These are phyloP conservation scores for Cinnamomum micranthum DNA, from an alignment of 164 flowering plant species.

Conservation along the genomic window DNA sequence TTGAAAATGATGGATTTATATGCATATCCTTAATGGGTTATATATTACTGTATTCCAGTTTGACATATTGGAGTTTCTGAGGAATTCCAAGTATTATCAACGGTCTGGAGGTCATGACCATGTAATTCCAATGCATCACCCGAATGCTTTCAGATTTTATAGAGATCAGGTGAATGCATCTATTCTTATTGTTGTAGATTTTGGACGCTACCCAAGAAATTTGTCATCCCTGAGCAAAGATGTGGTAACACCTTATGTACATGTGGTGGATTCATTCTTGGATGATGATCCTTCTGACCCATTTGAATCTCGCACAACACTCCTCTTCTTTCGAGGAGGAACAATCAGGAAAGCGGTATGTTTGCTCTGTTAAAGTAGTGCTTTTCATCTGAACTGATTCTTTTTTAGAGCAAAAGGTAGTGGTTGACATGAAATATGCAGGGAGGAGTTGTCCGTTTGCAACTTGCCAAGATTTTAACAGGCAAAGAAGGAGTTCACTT, in stretches of 20 bases:
- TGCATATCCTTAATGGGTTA: neutral
- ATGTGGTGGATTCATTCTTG: slow-evolving; percentile 70
- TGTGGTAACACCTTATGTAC: slow-evolving; percentile 94
- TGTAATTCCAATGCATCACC: slow-evolving; percentile 95
- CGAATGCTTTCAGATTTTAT: slow-evolving; percentile 91
- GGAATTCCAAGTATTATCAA: slow-evolving; percentile 72
- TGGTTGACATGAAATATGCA: slow-evolving; percentile 25
- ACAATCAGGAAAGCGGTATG: slow-evolving; percentile 92
- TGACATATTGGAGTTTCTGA: slow-evolving; percentile 63
- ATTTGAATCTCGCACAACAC: slow-evolving; percentile 63
- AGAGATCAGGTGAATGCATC: slow-evolving; percentile 80
- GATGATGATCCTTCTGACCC: slow-evolving; percentile 70
- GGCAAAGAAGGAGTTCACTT: slow-evolving; percentile 71
- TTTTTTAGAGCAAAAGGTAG: slow-evolving; percentile 11
- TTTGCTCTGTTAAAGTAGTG: neutral
- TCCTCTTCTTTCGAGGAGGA: slow-evolving; percentile 87
- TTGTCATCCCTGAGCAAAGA: slow-evolving; percentile 80
- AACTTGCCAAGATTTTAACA: slow-evolving; percentile 50
- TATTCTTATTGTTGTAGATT: slow-evolving; percentile 88
- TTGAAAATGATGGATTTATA: neutral
- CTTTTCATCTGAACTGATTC: neutral
- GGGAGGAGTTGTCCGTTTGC: slow-evolving; percentile 87
- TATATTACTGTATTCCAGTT: slow-evolving; percentile 38
- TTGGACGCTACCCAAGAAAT: slow-evolving; percentile 67
- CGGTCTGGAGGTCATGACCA: slow-evolving; percentile 87